phyloP scores from a whole-genome alignment of 805 yeast genomes.

The Candida sanyiensis region DNA sequence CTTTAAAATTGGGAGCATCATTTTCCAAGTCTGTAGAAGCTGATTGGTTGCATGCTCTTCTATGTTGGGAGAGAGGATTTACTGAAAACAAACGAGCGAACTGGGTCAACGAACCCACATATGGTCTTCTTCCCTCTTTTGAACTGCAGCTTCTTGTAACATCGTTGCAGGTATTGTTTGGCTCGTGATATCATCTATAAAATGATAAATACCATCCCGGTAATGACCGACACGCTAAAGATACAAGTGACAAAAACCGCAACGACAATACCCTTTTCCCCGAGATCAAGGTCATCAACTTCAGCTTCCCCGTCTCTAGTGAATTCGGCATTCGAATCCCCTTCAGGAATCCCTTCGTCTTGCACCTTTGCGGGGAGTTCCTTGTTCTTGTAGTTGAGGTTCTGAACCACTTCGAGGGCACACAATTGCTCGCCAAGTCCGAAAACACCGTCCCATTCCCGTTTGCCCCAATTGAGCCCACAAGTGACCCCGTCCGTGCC shows the following conservation, averaged over 20 bases:
- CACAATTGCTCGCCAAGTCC: slow-evolving; percentile 92
- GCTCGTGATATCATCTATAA: too few relatives aligned
- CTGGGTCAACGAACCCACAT: too few relatives aligned
- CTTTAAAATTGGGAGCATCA: too few relatives aligned
- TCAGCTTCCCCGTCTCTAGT: not conserved
- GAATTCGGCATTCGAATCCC: slow-evolving; percentile 63
- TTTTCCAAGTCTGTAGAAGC: too few relatives aligned
- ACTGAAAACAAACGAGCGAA: too few relatives aligned
- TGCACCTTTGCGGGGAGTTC: slow-evolving; percentile 57
- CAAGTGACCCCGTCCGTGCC: slow-evolving; percentile 87
- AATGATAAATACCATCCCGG: slow-evolving; percentile 14
- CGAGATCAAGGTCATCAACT: slow-evolving; percentile 31
- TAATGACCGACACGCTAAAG: slow-evolving; percentile 40
- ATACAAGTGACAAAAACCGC: slow-evolving; percentile 63
- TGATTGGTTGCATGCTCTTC: too few relatives aligned
- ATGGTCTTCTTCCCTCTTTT: too few relatives aligned
- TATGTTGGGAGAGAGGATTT: too few relatives aligned
- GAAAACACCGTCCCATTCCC: slow-evolving; percentile 64
- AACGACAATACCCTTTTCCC: slow-evolving; percentile 53
- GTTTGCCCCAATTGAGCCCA: slow-evolving; percentile 70
- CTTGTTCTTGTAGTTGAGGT: slow-evolving; percentile 29
- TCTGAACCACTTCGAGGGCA: slow-evolving; percentile 63
- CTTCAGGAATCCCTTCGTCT: slow-evolving; percentile 66
- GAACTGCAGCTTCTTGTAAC: too few relatives aligned
- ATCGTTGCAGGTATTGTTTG: too few relatives aligned